Evolutionary conservation across 2,329 filamentous ascomycete species (phyloP).

Genomic region (Xylariaceae sp.): DNA sequence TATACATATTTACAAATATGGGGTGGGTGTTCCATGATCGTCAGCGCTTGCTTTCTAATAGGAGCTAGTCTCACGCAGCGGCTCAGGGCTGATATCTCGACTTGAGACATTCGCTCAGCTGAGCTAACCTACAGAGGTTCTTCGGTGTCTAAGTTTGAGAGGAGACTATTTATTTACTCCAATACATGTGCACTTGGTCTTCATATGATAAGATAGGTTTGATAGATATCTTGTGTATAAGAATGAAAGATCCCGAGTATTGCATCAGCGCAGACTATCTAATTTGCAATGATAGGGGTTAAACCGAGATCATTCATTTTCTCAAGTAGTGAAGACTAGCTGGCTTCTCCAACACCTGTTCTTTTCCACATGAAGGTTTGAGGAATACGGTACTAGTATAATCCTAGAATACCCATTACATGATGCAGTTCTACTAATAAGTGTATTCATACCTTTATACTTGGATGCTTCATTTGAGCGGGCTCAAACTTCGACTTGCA

Average conservation of each 20-base stretch:
- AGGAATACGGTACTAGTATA: neutral
- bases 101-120: neutral
- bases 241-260: neutral
- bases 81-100: neutral
- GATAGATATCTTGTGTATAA: neutral
- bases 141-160: neutral
- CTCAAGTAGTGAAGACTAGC: neutral
- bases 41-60: neutral
- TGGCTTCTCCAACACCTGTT: neutral
- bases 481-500: neutral
- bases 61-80: neutral
- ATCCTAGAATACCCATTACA: neutral
- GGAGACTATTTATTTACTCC: no score
- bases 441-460: neutral
- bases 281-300: neutral
- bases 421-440: no score
- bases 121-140: neutral
- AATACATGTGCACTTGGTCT: no score
- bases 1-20: conserved; percentile 48
- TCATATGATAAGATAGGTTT: neutral
- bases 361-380: neutral
- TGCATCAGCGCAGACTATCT: neutral
- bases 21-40: conserved; percentile 12
- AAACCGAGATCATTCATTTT: neutral
- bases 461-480: neutral